Base-by-base conservation (phyloP, 345 rosid genomes). In the Leavenworthia alabamica region DNA sequence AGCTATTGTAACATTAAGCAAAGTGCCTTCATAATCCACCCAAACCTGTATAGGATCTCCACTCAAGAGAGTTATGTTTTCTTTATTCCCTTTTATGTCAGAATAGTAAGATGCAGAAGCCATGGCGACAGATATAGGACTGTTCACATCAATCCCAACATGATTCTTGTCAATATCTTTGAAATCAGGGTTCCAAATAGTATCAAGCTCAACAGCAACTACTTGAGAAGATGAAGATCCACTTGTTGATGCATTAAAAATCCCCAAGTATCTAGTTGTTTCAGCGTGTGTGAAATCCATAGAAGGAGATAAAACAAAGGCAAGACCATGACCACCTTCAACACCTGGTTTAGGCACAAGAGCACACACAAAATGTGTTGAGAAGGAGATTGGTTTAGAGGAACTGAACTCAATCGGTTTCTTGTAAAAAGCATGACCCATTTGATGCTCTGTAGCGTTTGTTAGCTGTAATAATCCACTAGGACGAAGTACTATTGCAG, bases 191-290 rank as follows among this genome's bases (percentile, higher is more conserved):
- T 62, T 78, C 16, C 14, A 19, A 5, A 82, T 66, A 0, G 90
- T 81, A 73, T 86, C 88, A 31, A 83, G 74, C 77, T 85, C 90
- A 17, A 86, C 71, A 0, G 84, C 84, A 20, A 86, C 35, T 10
- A 82, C 63, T 24, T 69, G 82, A 71, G 74, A 64, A 27, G 72
- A 44, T 6, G 60, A 0, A 8, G 50, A 31, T 5, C 79, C 80
- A 33, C 33, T 20, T 75, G 28, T 50, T 32, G 75, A 48, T 4
- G 3, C 9, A 24, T 82, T 85, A 48, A 85, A 80, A 23, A 82
- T 52, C 13, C 92, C 92, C 32, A 88, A 62, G 70, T 59, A 78
- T 31, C 70, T 14, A 14, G 39, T 24, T 32, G 50, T 1, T 11
- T 45, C 0, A 28, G 72, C 82, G 8, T 47, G 2, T 1, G 44